Conservation (phyloP, 148 eudicot genomes). For the Rheum nobile region DNA sequence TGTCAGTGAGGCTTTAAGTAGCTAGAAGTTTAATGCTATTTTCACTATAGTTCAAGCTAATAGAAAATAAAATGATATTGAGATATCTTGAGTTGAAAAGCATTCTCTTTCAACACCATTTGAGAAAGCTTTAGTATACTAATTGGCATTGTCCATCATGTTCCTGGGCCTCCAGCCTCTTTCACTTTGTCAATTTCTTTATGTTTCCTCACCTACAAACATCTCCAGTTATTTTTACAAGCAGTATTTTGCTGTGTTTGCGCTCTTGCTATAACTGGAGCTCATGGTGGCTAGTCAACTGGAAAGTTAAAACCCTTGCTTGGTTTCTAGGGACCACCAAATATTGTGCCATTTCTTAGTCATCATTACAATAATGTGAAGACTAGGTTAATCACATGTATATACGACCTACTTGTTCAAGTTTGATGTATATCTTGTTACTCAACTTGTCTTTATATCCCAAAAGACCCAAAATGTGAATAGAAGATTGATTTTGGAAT, state of each 20-base stretch:
- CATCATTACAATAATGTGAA: background rate
- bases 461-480: too few species aligned
- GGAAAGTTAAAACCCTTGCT: too few species aligned
- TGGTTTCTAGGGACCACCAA: background rate
- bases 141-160: background rate
- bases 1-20: too few species aligned
- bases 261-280: conserved; percentile 86
- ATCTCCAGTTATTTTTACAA: conserved; percentile 4
- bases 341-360: background rate
- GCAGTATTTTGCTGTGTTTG: conserved; percentile 94
- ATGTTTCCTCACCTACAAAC: background rate
- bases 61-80: background rate
- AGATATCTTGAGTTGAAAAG: background rate
- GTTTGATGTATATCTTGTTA: background rate
- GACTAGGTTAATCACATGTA: background rate
- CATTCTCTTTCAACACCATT: background rate
- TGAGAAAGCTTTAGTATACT: too few species aligned
- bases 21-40: too few species aligned
- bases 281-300: too few species aligned
- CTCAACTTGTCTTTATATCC: background rate
- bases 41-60: background rate
- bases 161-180: background rate
- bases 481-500: too few species aligned
- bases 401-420: background rate
- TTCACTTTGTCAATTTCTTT: background rate